Evolutionary conservation across 2,329 filamentous ascomycete species (phyloP).

Genomic region (Coniochaeta prunicola): DNA sequence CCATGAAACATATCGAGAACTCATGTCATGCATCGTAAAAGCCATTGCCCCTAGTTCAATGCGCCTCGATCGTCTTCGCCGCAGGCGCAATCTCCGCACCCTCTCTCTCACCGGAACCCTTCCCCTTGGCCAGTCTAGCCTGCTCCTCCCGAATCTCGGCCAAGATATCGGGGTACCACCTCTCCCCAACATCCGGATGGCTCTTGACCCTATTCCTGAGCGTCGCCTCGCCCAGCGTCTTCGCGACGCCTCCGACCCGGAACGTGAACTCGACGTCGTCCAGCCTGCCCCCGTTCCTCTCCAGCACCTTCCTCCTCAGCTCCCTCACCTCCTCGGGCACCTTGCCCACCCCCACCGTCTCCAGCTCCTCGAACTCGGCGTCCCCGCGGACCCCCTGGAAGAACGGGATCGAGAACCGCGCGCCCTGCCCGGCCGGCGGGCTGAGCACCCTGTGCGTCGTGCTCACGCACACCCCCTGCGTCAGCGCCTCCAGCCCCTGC

Average conservation of each 20-base stretch:
- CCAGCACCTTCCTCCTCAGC: constrained; percentile 53
- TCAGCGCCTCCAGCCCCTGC: constrained; percentile 79
- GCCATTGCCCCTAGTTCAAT: constrained; percentile 15
- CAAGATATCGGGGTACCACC: constrained; percentile 66
- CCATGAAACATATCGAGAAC: not conserved
- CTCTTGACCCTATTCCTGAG: constrained; percentile 79
- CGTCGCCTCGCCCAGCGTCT: constrained; percentile 73
- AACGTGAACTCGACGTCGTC: constrained; percentile 88
- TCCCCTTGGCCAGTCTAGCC: constrained; percentile 27
- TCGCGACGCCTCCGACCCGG: constrained; percentile 57
- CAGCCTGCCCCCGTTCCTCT: constrained; percentile 41
- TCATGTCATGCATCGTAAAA: not conserved
- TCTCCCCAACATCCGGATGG: constrained; percentile 78
- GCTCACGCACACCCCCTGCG: constrained; percentile 71
- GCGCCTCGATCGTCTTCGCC: constrained; percentile 28
- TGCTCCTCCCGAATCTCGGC: constrained; percentile 52
- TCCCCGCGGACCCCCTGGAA: constrained; percentile 82
- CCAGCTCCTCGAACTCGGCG: constrained; percentile 72
- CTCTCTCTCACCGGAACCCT: constrained; percentile 17
- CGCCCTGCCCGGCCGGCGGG: constrained; percentile 59
- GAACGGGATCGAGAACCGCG: constrained; percentile 76
- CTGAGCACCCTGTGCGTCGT: constrained; percentile 82
- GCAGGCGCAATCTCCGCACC: constrained; percentile 11
- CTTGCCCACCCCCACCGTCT: constrained; percentile 44
- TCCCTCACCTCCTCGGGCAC: constrained; percentile 57